phyloP scores from a whole-genome alignment of 2,329 filamentous ascomycete species.

The Penicillium brevicompactum region DNA sequence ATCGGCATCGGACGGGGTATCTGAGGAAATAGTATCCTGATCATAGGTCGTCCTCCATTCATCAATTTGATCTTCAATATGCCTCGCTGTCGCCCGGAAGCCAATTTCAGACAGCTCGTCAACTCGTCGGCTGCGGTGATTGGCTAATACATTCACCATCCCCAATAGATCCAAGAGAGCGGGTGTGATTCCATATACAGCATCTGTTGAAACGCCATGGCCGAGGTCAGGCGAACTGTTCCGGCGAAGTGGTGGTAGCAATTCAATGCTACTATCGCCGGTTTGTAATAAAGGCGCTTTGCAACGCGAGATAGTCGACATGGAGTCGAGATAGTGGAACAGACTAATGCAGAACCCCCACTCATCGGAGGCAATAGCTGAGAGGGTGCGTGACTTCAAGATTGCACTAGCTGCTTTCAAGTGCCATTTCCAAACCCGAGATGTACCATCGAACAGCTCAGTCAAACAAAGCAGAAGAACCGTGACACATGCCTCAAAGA shows the following conservation, averaged over 20 bases:
- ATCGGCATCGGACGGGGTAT: slow-evolving; percentile 27
- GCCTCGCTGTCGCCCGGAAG: slow-evolving; percentile 33
- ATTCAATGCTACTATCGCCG: slow-evolving; percentile 17
- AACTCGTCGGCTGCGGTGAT: slow-evolving; percentile 30
- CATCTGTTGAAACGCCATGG: slow-evolving; percentile 11
- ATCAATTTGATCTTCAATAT: slow-evolving; percentile 41
- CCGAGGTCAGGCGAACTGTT: slow-evolving; percentile 11
- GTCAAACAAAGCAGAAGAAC: slow-evolving; percentile 48
- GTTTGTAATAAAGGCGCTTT: slow-evolving; percentile 27
- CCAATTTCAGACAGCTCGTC: slow-evolving; percentile 33
- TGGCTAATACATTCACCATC: slow-evolving; percentile 31
- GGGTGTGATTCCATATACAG: slow-evolving; percentile 24
- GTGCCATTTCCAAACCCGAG: slow-evolving; percentile 47
- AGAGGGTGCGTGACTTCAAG: slow-evolving; percentile 34
- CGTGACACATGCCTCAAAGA: slow-evolving; percentile 44
- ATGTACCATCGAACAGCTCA: slow-evolving; percentile 48
- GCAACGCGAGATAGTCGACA: slow-evolving; percentile 34
- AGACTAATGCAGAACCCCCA: slow-evolving; percentile 43
- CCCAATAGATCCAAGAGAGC: slow-evolving; percentile 29
- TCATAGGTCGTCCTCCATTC: slow-evolving; percentile 39
- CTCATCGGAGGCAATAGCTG: slow-evolving; percentile 29
- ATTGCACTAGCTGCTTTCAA: slow-evolving; percentile 47
- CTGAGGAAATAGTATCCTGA: slow-evolving; percentile 18
- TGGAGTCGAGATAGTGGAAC: slow-evolving; percentile 38
- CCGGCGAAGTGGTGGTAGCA: slow-evolving; percentile 15